Evolutionary conservation across 2,329 filamentous ascomycete genomes (phyloP).

Genomic region (Penicillium psychrosexuale): DNA sequence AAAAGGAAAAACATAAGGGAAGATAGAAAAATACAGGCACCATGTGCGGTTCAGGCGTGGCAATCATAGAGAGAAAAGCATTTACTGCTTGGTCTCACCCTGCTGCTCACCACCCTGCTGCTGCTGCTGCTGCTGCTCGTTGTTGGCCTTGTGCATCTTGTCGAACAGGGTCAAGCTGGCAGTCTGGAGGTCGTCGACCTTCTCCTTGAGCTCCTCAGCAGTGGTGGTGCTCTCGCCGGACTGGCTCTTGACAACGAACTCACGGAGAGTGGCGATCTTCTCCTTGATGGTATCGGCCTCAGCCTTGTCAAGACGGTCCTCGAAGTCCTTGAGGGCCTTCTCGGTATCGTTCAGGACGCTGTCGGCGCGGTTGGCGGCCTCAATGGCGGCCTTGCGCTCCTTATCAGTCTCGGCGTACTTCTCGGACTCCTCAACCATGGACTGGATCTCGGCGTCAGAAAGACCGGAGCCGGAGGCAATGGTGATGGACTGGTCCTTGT

Average conservation of each 20-base stretch:
- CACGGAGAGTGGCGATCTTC: slow-evolving; percentile 82
- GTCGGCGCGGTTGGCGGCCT: slow-evolving; percentile 96
- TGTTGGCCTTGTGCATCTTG: slow-evolving; percentile 98
- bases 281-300: slow-evolving; percentile 91
- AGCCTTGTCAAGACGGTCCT: slow-evolving; percentile 93
- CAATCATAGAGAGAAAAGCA: slow-evolving; percentile 36
- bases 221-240: slow-evolving; percentile 82
- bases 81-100: slow-evolving; percentile 64
- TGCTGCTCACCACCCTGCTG: slow-evolving; percentile 47
- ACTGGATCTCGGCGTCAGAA: slow-evolving; percentile 88
- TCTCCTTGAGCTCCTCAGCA: slow-evolving; percentile 92
- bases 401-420: slow-evolving; percentile 93
- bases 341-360: slow-evolving; percentile 95
- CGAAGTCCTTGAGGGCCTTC: slow-evolving; percentile 95
- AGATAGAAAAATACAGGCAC: slow-evolving; percentile 28
- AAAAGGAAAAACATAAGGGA: slow-evolving; percentile 25
- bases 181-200: slow-evolving; percentile 96
- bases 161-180: slow-evolving; percentile 96
- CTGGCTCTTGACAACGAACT: slow-evolving; percentile 92
- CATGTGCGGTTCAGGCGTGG: slow-evolving; percentile 19
- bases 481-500: slow-evolving; percentile 99
- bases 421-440: slow-evolving; percentile 97
- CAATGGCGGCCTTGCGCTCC: slow-evolving; percentile 92
- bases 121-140: slow-evolving; percentile 59
- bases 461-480: slow-evolving; percentile 97